Evolutionary conservation across 306 rosid species (phyloP).

Genomic region (Rosa lucieae): DNA sequence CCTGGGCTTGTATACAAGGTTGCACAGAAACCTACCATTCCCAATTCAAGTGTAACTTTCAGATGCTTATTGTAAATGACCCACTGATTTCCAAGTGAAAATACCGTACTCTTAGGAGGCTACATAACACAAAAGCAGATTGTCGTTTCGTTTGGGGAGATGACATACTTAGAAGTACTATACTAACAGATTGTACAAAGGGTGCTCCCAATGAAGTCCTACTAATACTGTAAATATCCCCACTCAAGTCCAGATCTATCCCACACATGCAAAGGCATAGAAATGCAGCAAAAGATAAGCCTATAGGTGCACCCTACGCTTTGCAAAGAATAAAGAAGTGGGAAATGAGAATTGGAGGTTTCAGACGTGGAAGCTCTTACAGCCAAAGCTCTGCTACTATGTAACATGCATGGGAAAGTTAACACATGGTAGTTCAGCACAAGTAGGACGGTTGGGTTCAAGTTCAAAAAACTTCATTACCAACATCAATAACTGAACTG

Average conservation of each 20-base stretch:
- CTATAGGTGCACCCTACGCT: neutral
- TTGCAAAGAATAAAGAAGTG: neutral
- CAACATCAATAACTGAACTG: neutral
- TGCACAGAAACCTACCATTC: neutral
- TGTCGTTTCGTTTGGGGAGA: neutral
- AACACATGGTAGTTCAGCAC: neutral
- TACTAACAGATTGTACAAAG: neutral
- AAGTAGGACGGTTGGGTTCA: neutral
- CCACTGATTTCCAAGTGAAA: too few relatives aligned
- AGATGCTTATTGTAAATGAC: too few relatives aligned
- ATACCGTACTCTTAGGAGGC: neutral
- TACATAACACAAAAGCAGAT: too few relatives aligned
- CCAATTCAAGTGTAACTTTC: too few relatives aligned
- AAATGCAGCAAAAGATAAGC: neutral
- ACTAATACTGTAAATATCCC: neutral
- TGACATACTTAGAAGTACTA: neutral
- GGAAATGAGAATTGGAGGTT: neutral
- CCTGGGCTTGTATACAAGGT: neutral
- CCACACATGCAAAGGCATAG: neutral
- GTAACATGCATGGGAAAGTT: neutral
- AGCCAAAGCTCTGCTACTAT: neutral
- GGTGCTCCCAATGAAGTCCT: neutral
- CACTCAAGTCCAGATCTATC: neutral
- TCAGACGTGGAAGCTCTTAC: neutral
- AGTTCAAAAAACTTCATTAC: neutral